phyloP scores from a whole-genome alignment of 805 yeast genomes.

The Metschnikowia corniflorae region DNA sequence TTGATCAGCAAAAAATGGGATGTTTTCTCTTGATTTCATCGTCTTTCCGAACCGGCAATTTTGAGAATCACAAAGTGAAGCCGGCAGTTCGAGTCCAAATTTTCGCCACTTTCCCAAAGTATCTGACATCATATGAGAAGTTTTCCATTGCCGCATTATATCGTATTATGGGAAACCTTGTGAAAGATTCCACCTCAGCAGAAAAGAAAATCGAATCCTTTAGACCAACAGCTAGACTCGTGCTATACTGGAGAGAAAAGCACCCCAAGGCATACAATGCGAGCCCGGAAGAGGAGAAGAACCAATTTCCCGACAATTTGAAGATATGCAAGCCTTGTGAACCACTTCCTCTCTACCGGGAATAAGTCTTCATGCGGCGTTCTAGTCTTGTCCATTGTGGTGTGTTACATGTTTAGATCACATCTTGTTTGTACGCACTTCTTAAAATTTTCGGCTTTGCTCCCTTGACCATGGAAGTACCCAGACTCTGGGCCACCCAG shows the following conservation, averaged over 20 bases:
- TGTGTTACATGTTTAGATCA: slow-evolving; percentile 74
- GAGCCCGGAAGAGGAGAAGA: slow-evolving; percentile 14
- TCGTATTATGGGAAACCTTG: slow-evolving; percentile 18
- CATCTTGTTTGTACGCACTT: slow-evolving; percentile 35
- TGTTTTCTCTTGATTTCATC: too few relatives aligned
- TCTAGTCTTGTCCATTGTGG: slow-evolving; percentile 51
- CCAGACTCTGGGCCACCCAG: slow-evolving; percentile 37
- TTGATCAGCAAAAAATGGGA: too few relatives aligned
- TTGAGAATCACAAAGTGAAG: too few relatives aligned
- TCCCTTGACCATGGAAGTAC: slow-evolving; percentile 38
- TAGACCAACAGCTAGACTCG: slow-evolving; percentile 9
- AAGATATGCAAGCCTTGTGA: slow-evolving; percentile 17
- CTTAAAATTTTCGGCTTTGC: slow-evolving; percentile 39
- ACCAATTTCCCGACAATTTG: slow-evolving; percentile 17
- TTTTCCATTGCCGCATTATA: slow-evolving; percentile 12
- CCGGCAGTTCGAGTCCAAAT: too few relatives aligned
- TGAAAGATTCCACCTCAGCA: slow-evolving; percentile 14
- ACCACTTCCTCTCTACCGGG: slow-evolving; percentile 28
- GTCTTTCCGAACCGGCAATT: too few relatives aligned
- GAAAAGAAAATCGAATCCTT: slow-evolving; percentile 14
- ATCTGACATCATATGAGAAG: too few relatives aligned
- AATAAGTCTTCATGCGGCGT: slow-evolving; percentile 38
- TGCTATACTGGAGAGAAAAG: slow-evolving; percentile 12
- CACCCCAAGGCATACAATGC: slow-evolving; percentile 3
- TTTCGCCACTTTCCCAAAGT: too few relatives aligned